Conservation (phyloP, 331 rosid species). For the Malus hybrid region DNA sequence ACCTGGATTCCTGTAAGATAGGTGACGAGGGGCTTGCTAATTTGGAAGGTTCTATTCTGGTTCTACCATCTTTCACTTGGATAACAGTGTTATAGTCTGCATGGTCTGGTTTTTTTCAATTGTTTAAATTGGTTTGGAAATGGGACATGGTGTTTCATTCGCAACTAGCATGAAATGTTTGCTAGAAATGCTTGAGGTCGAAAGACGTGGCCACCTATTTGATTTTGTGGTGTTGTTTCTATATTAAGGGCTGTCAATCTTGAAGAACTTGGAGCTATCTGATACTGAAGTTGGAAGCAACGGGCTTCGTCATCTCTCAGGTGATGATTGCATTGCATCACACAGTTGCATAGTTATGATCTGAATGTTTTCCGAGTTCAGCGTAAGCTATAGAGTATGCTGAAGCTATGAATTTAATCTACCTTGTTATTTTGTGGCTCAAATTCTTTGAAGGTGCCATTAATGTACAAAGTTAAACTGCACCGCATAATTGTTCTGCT, state of each 20-base stretch:
- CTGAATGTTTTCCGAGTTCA: neutral
- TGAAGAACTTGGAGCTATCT: constrained; percentile 59
- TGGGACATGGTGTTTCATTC: neutral
- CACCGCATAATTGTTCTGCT: neutral
- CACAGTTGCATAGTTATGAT: neutral
- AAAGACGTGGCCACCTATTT: neutral
- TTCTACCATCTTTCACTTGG: constrained; percentile 5
- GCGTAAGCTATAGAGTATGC: neutral
- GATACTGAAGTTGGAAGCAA: constrained; percentile 61
- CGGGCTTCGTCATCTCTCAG: constrained; percentile 54
- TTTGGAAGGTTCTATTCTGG: constrained; percentile 43
- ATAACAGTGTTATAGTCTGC: neutral
- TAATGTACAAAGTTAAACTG: neutral
- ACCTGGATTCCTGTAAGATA: constrained; percentile 64
- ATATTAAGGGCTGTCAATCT: constrained; percentile 40
- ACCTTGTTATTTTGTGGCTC: neutral
- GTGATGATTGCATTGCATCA: constrained; percentile 18
- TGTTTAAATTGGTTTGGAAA: neutral
- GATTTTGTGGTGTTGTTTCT: constrained; percentile 13
- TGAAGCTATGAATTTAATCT: neutral
- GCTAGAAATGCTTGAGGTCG: neutral
- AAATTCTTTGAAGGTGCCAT: neutral
- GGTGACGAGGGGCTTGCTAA: constrained; percentile 54
- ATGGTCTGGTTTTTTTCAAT: neutral
- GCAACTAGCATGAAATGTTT: neutral